Evolutionary conservation across 2,329 filamentous ascomycete genomes (phyloP).

Genomic region (Monascus ruber): DNA sequence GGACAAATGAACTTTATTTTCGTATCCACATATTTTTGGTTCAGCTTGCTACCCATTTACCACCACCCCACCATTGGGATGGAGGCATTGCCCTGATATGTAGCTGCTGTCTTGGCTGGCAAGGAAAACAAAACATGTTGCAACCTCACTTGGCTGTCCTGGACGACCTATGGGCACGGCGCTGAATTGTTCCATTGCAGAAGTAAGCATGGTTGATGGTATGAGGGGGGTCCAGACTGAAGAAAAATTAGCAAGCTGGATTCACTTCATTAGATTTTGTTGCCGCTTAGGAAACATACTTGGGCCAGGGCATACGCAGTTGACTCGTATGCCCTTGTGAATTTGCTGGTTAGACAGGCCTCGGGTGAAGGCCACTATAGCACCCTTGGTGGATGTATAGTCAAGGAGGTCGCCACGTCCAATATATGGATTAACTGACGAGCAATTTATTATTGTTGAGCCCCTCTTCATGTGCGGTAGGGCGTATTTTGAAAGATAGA

Average conservation of each 20-base stretch:
- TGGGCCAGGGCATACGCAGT: constrained; percentile 65
- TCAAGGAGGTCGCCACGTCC: constrained; percentile 70
- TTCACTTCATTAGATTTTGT: neutral
- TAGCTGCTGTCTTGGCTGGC: constrained; percentile 62
- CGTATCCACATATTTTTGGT: neutral
- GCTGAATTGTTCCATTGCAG: constrained; percentile 60
- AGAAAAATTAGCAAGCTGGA: constrained; percentile 1
- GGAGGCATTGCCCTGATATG: constrained; percentile 61
- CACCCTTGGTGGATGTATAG: constrained; percentile 64
- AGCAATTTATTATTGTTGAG: constrained; percentile 72
- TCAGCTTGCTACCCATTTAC: constrained; percentile 34
- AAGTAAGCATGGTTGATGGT: constrained; percentile 57
- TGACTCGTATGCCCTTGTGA: constrained; percentile 61
- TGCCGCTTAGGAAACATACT: constrained; percentile 17
- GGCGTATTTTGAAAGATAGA: constrained; percentile 67
- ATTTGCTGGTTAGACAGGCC: constrained; percentile 66
- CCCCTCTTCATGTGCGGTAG: constrained; percentile 66
- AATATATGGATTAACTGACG: constrained; percentile 73
- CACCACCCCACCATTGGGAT: constrained; percentile 50
- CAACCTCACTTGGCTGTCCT: constrained; percentile 70
- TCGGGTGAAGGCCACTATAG: constrained; percentile 68
- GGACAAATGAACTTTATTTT: neutral
- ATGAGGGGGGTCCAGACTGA: constrained; percentile 65
- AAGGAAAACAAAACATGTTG: constrained; percentile 70
- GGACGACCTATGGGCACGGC: constrained; percentile 64